A percentile compares a stretch with the other conserved stretches of the same genome.
phyloP scores from a whole-genome alignment of 2,329 filamentous ascomycete genomes.

The Acrocalymma vagum region DNA sequence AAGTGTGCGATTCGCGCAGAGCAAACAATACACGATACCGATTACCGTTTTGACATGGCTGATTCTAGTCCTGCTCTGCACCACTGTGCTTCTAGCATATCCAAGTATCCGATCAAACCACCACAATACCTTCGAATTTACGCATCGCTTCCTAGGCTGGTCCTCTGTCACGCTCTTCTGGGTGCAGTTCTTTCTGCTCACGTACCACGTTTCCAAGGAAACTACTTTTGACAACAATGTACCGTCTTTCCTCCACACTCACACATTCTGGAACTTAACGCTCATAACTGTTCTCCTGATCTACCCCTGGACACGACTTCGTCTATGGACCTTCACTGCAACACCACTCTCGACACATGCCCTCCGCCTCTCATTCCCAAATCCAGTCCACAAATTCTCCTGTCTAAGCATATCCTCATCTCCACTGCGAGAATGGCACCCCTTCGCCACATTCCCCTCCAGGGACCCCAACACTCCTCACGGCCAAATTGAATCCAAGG shows the following conservation, averaged over 20 bases:
- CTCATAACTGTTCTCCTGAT: conserved; percentile 71
- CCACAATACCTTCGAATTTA: conserved; percentile 45
- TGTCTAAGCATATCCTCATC: conserved; percentile 38
- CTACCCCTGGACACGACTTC: conserved; percentile 77
- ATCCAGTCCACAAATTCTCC: conserved; percentile 38
- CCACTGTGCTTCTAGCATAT: conserved; percentile 33
- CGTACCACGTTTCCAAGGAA: conserved; percentile 1
- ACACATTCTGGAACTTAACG: conserved; percentile 71
- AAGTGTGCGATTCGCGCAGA: conserved; percentile 28
- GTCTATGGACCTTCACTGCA: conserved; percentile 70
- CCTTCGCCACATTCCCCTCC: conserved; percentile 47
- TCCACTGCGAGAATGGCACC: conserved; percentile 46
- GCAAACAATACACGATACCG: conserved; percentile 12
- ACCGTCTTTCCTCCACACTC: conserved; percentile 17
- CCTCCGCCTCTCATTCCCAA: conserved; percentile 66
- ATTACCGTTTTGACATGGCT: conserved; percentile 30
- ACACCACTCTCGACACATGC: conserved; percentile 77
- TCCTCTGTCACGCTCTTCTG: conserved; percentile 37
- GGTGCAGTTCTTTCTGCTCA: conserved; percentile 29
- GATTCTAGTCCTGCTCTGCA: conserved; percentile 25
- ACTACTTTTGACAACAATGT: neutral
- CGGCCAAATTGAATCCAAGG: too few relatives aligned
- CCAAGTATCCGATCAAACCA: conserved; percentile 27
- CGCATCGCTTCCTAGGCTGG: conserved; percentile 48
- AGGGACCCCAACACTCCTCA: neutral